Percentiles rank a stretch among this genome's conserved stretches.
Evolutionary conservation across 352 stramenopile species (phyloP).

Genomic region (Pythium scleroteichum): DNA sequence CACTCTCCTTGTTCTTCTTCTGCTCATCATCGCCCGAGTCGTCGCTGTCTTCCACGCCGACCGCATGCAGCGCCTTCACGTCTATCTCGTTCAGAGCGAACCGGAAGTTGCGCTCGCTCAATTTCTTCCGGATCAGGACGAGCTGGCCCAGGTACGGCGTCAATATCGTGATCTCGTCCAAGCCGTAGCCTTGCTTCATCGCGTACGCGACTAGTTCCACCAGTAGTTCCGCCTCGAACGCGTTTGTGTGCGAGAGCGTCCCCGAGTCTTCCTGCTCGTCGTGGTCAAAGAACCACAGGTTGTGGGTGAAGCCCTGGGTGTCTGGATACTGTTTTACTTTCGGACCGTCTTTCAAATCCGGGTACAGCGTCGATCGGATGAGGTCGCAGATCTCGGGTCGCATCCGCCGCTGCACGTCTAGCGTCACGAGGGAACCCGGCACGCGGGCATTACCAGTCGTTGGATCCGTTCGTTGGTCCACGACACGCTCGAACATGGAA

Average conservation of each 20-base stretch:
- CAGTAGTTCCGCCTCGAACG: constrained; percentile 61
- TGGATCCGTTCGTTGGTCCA: constrained; percentile 11
- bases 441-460: constrained; percentile 6
- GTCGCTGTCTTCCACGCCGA: constrained; percentile 28
- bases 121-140: constrained; percentile 45
- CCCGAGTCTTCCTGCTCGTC: constrained; percentile 39
- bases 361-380: constrained; percentile 71
- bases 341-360: constrained; percentile 51
- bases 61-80: constrained; percentile 35
- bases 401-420: constrained; percentile 83
- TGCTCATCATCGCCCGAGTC: constrained; percentile 31
- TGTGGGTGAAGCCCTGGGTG: constrained; percentile 52
- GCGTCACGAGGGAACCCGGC: constrained; percentile 30
- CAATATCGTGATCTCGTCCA: constrained; percentile 66
- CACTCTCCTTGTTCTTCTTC: constrained; percentile 4
- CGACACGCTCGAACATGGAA: constrained; percentile 85
- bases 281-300: constrained; percentile 80
- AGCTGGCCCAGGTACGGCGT: constrained; percentile 87
- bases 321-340: constrained; percentile 50
- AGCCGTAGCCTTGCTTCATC: constrained; percentile 68
- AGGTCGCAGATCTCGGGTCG: constrained; percentile 75
- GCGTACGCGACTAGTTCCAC: constrained; percentile 73
- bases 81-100: constrained; percentile 36
- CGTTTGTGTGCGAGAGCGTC: constrained; percentile 59
- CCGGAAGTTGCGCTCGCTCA: constrained; percentile 34